These are phyloP conservation scores for Saccharomycopsis sp. DNA, from an alignment of 805 yeast genomes.

Conservation along the genomic window DNA sequence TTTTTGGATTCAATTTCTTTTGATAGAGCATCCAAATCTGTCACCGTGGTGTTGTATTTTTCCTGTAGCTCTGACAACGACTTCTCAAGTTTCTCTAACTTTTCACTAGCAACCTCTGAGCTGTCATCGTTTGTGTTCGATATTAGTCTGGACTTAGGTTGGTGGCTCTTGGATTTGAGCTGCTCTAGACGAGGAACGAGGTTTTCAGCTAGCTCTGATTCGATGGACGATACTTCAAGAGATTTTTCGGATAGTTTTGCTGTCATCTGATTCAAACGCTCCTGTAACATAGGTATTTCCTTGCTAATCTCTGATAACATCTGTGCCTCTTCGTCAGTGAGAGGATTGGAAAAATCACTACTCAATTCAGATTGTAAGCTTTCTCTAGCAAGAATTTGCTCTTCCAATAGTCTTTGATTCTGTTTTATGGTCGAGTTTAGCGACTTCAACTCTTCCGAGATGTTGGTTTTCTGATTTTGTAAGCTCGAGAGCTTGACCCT, in stretches of 20 bases:
- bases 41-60: constrained; percentile 28
- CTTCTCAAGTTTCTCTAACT: constrained; percentile 22
- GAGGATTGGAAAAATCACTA: constrained; percentile 46
- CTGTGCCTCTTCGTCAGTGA: constrained; percentile 43
- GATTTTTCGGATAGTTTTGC: constrained; percentile 39
- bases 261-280: constrained; percentile 35
- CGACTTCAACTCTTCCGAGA: constrained; percentile 38
- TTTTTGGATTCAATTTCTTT: constrained; percentile 26
- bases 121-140: constrained; percentile 22
- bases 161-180: constrained; percentile 26
- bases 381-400: constrained; percentile 33
- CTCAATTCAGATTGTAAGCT: constrained; percentile 44
- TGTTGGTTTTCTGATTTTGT: constrained; percentile 34
- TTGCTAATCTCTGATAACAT: constrained; percentile 33
- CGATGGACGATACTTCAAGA: constrained; percentile 38
- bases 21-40: constrained; percentile 27
- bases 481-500: constrained; percentile 37
- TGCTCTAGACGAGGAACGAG: constrained; percentile 46
- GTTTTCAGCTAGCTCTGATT: constrained; percentile 53
- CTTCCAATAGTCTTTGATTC: constrained; percentile 30
- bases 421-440: constrained; percentile 32
- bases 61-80: constrained; percentile 22
- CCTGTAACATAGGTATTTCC: constrained; percentile 35
- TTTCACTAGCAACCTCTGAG: constrained; percentile 20
- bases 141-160: constrained; percentile 17